phyloP scores from a whole-genome alignment of 1,284 basidiomycete genomes.

The Boletellus deceptivus region DNA sequence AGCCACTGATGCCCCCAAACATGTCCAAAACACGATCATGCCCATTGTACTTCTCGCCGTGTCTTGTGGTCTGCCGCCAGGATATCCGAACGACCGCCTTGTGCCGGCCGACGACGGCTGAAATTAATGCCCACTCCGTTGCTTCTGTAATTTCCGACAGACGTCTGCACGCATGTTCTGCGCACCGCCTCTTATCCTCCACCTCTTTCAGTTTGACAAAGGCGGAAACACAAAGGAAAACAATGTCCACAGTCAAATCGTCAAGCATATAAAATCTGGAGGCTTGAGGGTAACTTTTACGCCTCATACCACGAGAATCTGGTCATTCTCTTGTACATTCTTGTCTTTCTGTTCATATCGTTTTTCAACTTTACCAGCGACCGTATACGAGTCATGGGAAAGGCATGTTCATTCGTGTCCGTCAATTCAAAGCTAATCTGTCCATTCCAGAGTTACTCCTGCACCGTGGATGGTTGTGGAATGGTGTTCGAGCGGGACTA shows the following conservation, averaged over 20 bases:
- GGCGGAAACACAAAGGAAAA: neutral
- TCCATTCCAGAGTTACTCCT: slow-evolving; percentile 9
- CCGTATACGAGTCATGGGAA: neutral
- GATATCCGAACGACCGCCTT: no score
- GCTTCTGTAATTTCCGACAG: neutral
- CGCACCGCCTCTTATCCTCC: neutral
- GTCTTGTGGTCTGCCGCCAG: no score
- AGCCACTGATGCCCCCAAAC: no score
- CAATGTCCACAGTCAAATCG: neutral
- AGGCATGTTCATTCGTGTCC: slow-evolving; percentile 2
- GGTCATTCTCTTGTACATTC: slow-evolving; percentile 8
- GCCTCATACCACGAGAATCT: slow-evolving; percentile 1
- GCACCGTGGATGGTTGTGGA: slow-evolving; percentile 6
- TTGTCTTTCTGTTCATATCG: neutral
- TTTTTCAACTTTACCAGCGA: neutral
- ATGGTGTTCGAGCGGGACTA: slow-evolving; percentile 3
- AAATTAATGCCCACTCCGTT: neutral
- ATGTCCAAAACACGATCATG: neutral
- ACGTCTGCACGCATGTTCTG: neutral
- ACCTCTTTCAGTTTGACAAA: neutral
- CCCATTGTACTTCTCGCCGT: neutral
- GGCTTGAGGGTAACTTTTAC: neutral
- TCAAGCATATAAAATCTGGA: slow-evolving; percentile 4
- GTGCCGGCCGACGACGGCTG: no score
- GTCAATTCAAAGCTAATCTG: neutral